A percentile compares a stretch with the other conserved stretches of the same genome.
These are phyloP conservation scores for Eutypa lata DNA, from an alignment of 2,329 filamentous ascomycete species.

Conservation along the genomic window DNA sequence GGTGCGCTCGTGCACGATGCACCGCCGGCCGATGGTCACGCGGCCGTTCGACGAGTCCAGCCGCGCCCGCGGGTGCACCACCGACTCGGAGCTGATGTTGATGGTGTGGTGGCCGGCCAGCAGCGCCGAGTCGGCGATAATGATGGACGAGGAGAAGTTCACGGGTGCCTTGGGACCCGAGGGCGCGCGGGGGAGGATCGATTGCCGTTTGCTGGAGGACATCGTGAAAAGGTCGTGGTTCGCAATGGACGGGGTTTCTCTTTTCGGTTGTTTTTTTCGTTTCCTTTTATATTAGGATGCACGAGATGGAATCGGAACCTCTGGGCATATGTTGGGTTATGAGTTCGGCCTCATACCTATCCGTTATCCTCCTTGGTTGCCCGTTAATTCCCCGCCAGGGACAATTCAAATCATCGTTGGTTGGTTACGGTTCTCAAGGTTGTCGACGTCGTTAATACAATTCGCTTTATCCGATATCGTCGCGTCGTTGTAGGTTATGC, in stretches of 20 bases:
- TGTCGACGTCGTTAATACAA: no score
- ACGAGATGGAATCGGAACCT: not conserved
- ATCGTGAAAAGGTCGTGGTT: slow-evolving; percentile 21
- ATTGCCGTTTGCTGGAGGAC: slow-evolving; percentile 53
- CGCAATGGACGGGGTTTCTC: not conserved
- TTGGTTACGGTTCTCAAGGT: no score
- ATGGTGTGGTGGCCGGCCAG: slow-evolving; percentile 74
- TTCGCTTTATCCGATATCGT: no score
- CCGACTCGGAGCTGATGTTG: slow-evolving; percentile 70
- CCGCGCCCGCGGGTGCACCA: slow-evolving; percentile 82
- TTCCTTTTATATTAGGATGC: not conserved
- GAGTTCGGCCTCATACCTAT: not conserved
- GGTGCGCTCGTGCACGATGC: slow-evolving; percentile 73
- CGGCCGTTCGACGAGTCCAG: slow-evolving; percentile 77
- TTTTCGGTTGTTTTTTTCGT: not conserved
- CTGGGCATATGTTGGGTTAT: not conserved
- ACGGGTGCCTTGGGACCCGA: slow-evolving; percentile 59
- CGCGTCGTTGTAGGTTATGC: no score
- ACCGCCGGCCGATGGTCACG: slow-evolving; percentile 76
- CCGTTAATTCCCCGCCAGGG: no score
- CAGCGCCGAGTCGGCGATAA: slow-evolving; percentile 60
- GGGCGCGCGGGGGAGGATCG: slow-evolving; percentile 51
- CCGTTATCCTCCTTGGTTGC: no score
- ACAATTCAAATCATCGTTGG: no score
- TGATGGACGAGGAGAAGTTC: slow-evolving; percentile 57